phyloP scores from a whole-genome alignment of 2,329 filamentous ascomycete genomes.

The Colletotrichum sp. region DNA sequence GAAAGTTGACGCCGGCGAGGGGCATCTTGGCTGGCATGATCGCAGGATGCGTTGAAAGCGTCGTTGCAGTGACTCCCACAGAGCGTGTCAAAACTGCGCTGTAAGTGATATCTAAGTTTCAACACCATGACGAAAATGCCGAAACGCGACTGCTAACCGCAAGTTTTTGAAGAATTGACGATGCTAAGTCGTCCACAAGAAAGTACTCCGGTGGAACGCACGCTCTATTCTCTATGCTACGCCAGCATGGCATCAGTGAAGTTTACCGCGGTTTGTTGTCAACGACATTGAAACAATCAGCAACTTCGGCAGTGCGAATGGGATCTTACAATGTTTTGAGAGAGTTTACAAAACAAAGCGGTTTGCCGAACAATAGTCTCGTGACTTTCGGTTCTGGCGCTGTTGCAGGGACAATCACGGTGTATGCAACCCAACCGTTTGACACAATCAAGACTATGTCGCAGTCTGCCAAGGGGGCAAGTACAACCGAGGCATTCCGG shows the following conservation, averaged over 20 bases:
- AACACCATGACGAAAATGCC: background rate
- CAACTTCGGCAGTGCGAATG: conserved; percentile 51
- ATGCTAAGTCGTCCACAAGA: conserved; percentile 32
- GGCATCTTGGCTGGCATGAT: conserved; percentile 70
- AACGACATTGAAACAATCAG: conserved; percentile 52
- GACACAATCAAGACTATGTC: conserved; percentile 68
- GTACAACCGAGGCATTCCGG: conserved; percentile 59
- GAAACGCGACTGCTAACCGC: background rate
- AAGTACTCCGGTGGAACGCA: conserved; percentile 34
- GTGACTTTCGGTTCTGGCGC: conserved; percentile 67
- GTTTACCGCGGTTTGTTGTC: conserved; percentile 49
- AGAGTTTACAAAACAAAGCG: conserved; percentile 28
- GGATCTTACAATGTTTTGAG: conserved; percentile 53
- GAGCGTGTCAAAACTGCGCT: conserved; percentile 73
- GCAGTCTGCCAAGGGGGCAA: conserved; percentile 63
- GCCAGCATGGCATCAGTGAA: conserved; percentile 43
- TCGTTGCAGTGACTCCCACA: conserved; percentile 70
- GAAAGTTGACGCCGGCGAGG: conserved; percentile 57
- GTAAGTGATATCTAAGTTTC: conserved; percentile 24
- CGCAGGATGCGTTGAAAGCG: conserved; percentile 64
- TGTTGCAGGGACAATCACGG: conserved; percentile 64
- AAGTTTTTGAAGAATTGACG: conserved; percentile 32
- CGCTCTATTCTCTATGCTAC: conserved; percentile 36
- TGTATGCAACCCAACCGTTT: conserved; percentile 64
- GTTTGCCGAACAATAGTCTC: conserved; percentile 23